phyloP scores from a whole-genome alignment of 345 rosid genomes.

The Mercurialis annua region DNA sequence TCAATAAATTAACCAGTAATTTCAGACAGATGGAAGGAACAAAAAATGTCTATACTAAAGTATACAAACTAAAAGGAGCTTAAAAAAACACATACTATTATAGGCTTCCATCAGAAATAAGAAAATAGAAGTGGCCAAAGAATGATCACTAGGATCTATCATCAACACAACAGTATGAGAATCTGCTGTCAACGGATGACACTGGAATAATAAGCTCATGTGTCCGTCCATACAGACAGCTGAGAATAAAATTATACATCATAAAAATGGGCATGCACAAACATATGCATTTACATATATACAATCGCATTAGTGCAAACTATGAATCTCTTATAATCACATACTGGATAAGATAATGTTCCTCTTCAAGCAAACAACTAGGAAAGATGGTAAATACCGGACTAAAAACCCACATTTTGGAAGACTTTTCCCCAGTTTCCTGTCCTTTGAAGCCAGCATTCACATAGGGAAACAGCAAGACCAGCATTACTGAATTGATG shows the following conservation, averaged over 20 bases:
- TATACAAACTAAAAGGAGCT: not conserved
- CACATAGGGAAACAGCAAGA: slow-evolving; percentile 82
- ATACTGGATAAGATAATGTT: not conserved
- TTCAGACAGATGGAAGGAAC: not conserved
- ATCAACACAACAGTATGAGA: not conserved
- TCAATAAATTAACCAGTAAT: slow-evolving; percentile 15
- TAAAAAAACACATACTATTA: not conserved
- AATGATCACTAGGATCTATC: not conserved
- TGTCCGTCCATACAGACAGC: not conserved
- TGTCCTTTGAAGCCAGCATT: slow-evolving; percentile 79
- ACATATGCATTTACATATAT: not conserved
- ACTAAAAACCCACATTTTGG: slow-evolving; percentile 40
- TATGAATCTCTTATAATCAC: not conserved
- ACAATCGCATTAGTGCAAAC: not conserved
- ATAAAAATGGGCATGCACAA: not conserved
- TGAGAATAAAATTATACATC: not conserved
- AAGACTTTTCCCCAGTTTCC: slow-evolving; percentile 58
- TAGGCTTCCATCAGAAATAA: not conserved
- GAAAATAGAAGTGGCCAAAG: not conserved
- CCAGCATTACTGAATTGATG: slow-evolving; percentile 84
- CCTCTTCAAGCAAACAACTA: not conserved
- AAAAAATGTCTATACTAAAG: not conserved
- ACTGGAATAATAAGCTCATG: not conserved
- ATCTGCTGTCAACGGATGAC: not conserved
- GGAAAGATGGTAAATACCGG: slow-evolving; percentile 3